These are phyloP conservation scores for Papiliotrema nemorosa DNA, from an alignment of 1,284 basidiomycete species.

Conservation along the genomic window DNA sequence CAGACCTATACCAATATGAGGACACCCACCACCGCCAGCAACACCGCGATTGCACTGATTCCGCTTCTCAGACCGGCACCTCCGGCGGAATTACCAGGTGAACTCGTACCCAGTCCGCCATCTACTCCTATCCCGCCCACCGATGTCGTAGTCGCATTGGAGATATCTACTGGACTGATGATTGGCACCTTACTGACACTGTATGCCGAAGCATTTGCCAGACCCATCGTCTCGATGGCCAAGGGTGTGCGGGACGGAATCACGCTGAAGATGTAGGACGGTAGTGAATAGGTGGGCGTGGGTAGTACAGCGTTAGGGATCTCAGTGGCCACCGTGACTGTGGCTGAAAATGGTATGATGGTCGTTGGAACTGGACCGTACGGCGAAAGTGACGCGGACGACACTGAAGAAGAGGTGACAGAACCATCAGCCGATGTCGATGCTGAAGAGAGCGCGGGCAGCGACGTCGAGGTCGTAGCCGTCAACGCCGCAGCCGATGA, in stretches of 20 bases:
- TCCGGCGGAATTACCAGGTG: too few relatives aligned
- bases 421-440: neutral
- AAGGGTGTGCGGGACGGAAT: neutral
- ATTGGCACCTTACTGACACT: neutral
- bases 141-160: neutral
- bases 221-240: neutral
- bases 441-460: too few relatives aligned
- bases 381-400: neutral
- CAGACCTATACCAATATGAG: too few relatives aligned
- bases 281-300: slow-evolving; percentile 1
- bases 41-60: neutral
- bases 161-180: neutral
- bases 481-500: neutral
- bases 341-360: neutral
- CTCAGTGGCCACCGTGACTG: neutral
- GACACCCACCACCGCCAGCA: neutral
- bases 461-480: too few relatives aligned
- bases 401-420: neutral
- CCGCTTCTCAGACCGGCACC: neutral
- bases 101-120: neutral
- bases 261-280: neutral
- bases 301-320: slow-evolving; percentile 2
- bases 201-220: slow-evolving; percentile 1
- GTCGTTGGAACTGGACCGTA: slow-evolving; percentile 3
- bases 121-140: neutral